Percentiles rank a stretch among this genome's conserved stretches.
Conservation (phyloP, 495 filamentous ascomycete genomes). For the Penicillium manginii region DNA sequence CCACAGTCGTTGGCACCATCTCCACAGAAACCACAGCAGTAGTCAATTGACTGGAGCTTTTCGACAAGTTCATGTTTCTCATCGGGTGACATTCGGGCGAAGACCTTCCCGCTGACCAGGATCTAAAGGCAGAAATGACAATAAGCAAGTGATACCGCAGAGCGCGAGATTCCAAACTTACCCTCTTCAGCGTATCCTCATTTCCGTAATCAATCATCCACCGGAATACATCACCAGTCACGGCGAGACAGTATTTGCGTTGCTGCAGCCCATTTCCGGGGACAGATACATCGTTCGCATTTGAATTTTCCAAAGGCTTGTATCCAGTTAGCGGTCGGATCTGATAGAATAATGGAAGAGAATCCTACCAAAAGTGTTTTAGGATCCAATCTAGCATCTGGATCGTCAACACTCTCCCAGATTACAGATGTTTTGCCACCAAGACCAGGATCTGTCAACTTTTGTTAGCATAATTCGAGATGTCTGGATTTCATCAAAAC, state of each 20-base stretch:
- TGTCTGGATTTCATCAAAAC: background rate
- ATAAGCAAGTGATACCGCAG: background rate
- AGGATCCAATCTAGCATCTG: constrained; percentile 72
- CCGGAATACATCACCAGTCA: constrained; percentile 92
- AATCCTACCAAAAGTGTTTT: constrained; percentile 68
- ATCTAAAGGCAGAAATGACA: constrained; percentile 53
- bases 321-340: constrained; percentile 28
- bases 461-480: constrained; percentile 11
- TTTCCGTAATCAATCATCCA: constrained; percentile 93
- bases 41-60: constrained; percentile 94
- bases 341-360: background rate
- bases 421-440: constrained; percentile 69
- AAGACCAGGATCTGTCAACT: constrained; percentile 55
- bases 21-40: constrained; percentile 95
- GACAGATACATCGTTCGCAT: constrained; percentile 75
- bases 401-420: constrained; percentile 94
- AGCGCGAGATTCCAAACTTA: constrained; percentile 32
- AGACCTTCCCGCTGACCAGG: constrained; percentile 90
- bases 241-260: constrained; percentile 81
- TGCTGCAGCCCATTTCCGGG: constrained; percentile 81
- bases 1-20: constrained; percentile 99
- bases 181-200: constrained; percentile 71
- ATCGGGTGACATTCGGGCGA: constrained; percentile 98
- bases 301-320: constrained; percentile 70
- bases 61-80: constrained; percentile 99